Conservation (phyloP, 495 filamentous ascomycete genomes). For the Penicillium bovifimosum region DNA sequence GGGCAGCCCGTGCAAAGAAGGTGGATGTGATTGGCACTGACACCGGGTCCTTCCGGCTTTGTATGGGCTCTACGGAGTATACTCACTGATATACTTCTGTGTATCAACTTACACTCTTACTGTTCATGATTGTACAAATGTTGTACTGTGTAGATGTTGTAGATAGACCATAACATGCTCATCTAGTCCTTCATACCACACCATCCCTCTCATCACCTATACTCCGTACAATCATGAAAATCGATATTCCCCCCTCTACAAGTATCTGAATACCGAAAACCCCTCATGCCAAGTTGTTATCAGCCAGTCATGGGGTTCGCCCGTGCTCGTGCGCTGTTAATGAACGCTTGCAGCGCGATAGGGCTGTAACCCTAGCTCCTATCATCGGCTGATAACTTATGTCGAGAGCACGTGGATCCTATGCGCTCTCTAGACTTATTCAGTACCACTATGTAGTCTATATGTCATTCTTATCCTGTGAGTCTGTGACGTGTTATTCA, state of each 20-base stretch:
- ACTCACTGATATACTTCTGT: neutral
- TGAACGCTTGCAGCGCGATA: constrained; percentile 9
- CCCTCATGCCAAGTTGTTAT: constrained; percentile 10
- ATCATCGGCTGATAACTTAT: constrained; percentile 7
- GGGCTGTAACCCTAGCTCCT: constrained; percentile 11
- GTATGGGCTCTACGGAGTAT: neutral
- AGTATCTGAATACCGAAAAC: constrained; percentile 1
- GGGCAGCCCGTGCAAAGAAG: constrained; percentile 16
- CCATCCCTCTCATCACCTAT: too few species aligned
- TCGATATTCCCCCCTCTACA: too few species aligned
- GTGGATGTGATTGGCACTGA: constrained; percentile 27
- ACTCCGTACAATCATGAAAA: too few species aligned
- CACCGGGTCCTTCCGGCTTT: constrained; percentile 18
- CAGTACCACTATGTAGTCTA: neutral
- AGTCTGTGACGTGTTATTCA: neutral
- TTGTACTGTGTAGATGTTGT: neutral
- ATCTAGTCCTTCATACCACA: too few species aligned
- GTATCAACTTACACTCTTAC: too few species aligned
- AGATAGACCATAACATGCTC: too few species aligned
- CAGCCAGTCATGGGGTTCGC: constrained; percentile 4
- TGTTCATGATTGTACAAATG: too few species aligned
- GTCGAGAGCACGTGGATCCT: constrained; percentile 3
- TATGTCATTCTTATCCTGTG: neutral
- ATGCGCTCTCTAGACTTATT: neutral
- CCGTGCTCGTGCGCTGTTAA: constrained; percentile 8